Evolutionary conservation across 805 yeast genomes (phyloP).

Genomic region (Myxozyma mucilagina): DNA sequence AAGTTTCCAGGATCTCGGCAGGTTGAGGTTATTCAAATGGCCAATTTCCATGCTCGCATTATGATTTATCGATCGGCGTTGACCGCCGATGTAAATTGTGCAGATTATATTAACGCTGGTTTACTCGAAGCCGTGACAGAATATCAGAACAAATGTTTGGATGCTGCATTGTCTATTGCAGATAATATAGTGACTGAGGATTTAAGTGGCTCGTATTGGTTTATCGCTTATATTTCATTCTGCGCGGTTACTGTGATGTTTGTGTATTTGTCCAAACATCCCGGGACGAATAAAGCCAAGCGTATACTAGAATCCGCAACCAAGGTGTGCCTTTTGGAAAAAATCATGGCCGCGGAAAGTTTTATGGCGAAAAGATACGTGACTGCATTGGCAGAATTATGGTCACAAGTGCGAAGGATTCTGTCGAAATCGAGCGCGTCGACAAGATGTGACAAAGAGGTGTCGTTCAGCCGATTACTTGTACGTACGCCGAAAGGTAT

Average conservation of each 20-base stretch:
- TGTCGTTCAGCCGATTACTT: background rate
- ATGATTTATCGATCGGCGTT: conserved; percentile 24
- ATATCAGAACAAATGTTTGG: conserved; percentile 19
- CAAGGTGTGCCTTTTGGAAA: conserved; percentile 19
- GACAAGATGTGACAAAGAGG: background rate
- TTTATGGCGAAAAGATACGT: conserved; percentile 21
- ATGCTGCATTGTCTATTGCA: conserved; percentile 18
- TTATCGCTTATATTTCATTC: conserved; percentile 20
- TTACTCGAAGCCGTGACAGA: background rate
- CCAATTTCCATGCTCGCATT: conserved; percentile 25
- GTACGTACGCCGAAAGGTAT: background rate
- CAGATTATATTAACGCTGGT: background rate
- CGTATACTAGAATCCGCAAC: conserved; percentile 8
- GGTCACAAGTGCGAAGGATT: conserved; percentile 15
- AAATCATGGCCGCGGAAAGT: conserved; percentile 7
- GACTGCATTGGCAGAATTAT: conserved; percentile 18
- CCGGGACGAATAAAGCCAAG: background rate
- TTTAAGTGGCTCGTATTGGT: conserved; percentile 24
- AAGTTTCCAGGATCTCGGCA: conserved; percentile 20
- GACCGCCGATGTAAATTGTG: background rate
- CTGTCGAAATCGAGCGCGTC: background rate
- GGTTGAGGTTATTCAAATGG: conserved; percentile 13
- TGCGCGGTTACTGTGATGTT: conserved; percentile 28
- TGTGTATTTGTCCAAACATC: conserved; percentile 22
- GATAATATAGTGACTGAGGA: background rate